Evolutionary conservation across 1,139 yeast species (phyloP), one percentile per base, ranked within the genome.

Genomic region (Ashbya aceris): DNA sequence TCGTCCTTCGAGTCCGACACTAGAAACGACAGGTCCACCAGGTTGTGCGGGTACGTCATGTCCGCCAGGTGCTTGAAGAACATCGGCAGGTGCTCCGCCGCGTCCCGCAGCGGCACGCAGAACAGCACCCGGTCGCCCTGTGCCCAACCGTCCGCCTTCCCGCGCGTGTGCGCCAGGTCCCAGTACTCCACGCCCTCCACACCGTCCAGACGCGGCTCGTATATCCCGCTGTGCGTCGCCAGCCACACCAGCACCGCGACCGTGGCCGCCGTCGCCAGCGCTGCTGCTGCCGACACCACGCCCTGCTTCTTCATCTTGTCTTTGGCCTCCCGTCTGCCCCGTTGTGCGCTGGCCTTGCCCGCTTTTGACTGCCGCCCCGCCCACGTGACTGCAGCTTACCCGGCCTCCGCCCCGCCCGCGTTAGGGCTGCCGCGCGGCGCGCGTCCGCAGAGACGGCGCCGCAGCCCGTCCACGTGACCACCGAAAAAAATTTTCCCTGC

Each of bases 21-120:
- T 48, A 79, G 58, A 50, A 79, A 79, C 9, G 84, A 79, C 47
- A 79, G 55, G 56, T 79, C 86, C 40, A 79, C 72, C 44, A 77
- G 65, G 50, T 75, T 73, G 55, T 79, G 86, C 17, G 85, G 85
- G 57, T 79, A 79, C 0, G 82, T 73, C 55, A 79, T 64, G 52
- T 73, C 71, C 42, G 64, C 66, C 70, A 79, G 65, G 53, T 79
- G 83, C 27, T 68, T 68, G 55, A 79, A 79, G 56, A 79, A 77
- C 76, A 79, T 74, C 29, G 79, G 79, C 55, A 79, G 59, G 61
- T 77, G 84, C 20, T 74, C 68, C n/a, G 79, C 76, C 5, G 85
- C 85, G 55, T 79, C 84, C 60, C 85, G 70, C 43, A 79, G 60
- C 7, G 86, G 86, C n/a, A 79, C 83, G 47, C 79, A 71, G 49